These are phyloP conservation scores for Truncatella angustata DNA, from an alignment of 2,329 filamentous ascomycete genomes.

Conservation along the genomic window DNA sequence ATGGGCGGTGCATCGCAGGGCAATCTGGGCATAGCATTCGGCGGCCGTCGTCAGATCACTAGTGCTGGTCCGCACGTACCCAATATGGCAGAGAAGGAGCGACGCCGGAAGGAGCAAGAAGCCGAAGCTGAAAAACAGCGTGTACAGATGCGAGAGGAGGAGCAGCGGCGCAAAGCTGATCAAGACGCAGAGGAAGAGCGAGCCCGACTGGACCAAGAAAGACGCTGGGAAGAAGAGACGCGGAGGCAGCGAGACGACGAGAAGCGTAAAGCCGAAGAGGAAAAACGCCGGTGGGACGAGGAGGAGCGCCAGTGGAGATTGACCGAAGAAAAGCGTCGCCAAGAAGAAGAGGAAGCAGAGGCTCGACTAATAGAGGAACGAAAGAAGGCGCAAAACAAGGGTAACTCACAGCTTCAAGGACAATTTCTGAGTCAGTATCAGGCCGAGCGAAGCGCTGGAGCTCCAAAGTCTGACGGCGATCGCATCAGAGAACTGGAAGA, in stretches of 20 bases:
- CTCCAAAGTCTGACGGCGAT: constrained; percentile 50
- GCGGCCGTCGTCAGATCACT: constrained; percentile 88
- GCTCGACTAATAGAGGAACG: constrained; percentile 66
- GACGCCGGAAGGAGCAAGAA: constrained; percentile 53
- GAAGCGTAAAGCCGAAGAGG: constrained; percentile 63
- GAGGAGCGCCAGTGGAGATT: constrained; percentile 74
- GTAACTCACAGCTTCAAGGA: constrained; percentile 70
- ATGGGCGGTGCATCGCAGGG: constrained; percentile 97
- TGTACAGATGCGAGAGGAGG: constrained; percentile 51
- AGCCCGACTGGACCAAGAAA: constrained; percentile 61
- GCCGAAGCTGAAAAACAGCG: constrained; percentile 60
- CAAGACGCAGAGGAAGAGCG: constrained; percentile 59
- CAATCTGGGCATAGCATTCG: constrained; percentile 91
- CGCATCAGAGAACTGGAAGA: constrained; percentile 80
- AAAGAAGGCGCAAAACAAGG: constrained; percentile 47
- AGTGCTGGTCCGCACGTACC: constrained; percentile 77
- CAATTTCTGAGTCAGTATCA: constrained; percentile 88
- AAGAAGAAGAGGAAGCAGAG: constrained; percentile 73
- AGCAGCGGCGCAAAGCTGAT: constrained; percentile 44
- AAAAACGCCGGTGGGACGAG: constrained; percentile 74
- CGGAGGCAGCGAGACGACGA: constrained; percentile 57
- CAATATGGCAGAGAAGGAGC: constrained; percentile 81
- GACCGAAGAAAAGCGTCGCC: constrained; percentile 68
- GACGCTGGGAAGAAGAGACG: constrained; percentile 65
- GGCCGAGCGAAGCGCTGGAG: constrained; percentile 57